Conservation (phyloP, 495 filamentous ascomycete genomes). For the Penicillium canariense region DNA sequence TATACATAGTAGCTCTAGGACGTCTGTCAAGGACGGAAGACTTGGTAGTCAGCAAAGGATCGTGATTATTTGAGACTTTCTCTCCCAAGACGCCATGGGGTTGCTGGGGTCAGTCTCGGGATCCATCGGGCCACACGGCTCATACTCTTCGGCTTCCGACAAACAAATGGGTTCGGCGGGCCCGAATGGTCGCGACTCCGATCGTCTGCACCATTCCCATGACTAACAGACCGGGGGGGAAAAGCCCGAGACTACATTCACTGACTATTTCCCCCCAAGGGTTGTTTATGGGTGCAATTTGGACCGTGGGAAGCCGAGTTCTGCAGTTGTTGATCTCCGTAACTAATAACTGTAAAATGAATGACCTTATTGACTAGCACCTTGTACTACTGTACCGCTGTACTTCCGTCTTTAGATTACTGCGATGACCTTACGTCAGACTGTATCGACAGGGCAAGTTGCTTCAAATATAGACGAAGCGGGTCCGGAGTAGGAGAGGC, state of each 20-base stretch:
- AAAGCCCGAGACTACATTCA: too few relatives aligned
- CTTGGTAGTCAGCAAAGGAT: background rate
- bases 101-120: slow-evolving; percentile 1
- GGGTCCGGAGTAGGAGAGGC: too few relatives aligned
- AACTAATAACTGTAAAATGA: too few relatives aligned
- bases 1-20: too few relatives aligned
- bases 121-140: slow-evolving; percentile 2
- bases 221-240: too few relatives aligned
- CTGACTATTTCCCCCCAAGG: too few relatives aligned
- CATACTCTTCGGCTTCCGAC: background rate
- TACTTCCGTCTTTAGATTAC: too few relatives aligned
- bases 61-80: background rate
- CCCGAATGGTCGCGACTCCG: background rate
- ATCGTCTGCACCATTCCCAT: background rate
- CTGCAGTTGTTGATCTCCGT: background rate
- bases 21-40: too few relatives aligned
- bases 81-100: background rate
- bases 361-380: too few relatives aligned
- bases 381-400: too few relatives aligned
- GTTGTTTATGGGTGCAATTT: too few relatives aligned
- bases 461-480: background rate
- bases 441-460: background rate
- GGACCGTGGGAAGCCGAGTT: too few relatives aligned
- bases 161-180: background rate
- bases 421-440: background rate